phyloP scores from a whole-genome alignment of 192 early-diverging fungal species.

The Coemansia asiatica region DNA sequence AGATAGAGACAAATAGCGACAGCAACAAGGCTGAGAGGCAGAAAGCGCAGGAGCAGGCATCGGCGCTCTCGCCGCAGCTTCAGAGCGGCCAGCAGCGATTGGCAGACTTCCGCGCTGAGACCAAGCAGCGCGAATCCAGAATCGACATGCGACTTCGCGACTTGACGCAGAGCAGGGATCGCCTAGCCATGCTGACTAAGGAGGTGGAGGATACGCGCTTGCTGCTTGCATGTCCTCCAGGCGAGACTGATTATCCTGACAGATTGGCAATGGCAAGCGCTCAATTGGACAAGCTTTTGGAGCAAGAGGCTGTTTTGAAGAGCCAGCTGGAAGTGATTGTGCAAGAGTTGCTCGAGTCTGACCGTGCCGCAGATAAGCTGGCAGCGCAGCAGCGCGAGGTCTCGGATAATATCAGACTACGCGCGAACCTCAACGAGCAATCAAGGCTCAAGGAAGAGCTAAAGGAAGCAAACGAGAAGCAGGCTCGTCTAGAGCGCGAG shows the following conservation, averaged over 20 bases:
- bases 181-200: conserved; percentile 27
- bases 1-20: conserved; percentile 16
- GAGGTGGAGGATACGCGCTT: conserved; percentile 35
- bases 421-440: conserved; percentile 39
- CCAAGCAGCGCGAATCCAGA: conserved; percentile 17
- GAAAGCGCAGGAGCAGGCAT: conserved; percentile 22
- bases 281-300: conserved; percentile 43
- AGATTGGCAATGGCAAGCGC: conserved; percentile 34
- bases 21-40: conserved; percentile 11
- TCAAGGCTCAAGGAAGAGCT: conserved; percentile 44
- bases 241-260: conserved; percentile 25
- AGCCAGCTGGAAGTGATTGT: conserved; percentile 47
- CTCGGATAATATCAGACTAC: conserved; percentile 39
- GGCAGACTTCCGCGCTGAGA: conserved; percentile 35
- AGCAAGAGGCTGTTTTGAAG: conserved; percentile 26
- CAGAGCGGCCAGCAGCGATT: conserved; percentile 20
- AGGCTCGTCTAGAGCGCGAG: conserved; percentile 31
- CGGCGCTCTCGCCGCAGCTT: conserved; percentile 25
- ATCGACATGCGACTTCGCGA: conserved; percentile 37
- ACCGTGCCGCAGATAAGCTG: conserved; percentile 45
- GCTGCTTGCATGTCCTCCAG: conserved; percentile 22
- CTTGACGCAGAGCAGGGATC: conserved; percentile 34
- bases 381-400: conserved; percentile 42
- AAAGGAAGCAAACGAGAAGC: conserved; percentile 24
- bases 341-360: conserved; percentile 52